Conservation (phyloP, 2,329 filamentous ascomycete genomes). For the Colletotrichum liriopes region DNA sequence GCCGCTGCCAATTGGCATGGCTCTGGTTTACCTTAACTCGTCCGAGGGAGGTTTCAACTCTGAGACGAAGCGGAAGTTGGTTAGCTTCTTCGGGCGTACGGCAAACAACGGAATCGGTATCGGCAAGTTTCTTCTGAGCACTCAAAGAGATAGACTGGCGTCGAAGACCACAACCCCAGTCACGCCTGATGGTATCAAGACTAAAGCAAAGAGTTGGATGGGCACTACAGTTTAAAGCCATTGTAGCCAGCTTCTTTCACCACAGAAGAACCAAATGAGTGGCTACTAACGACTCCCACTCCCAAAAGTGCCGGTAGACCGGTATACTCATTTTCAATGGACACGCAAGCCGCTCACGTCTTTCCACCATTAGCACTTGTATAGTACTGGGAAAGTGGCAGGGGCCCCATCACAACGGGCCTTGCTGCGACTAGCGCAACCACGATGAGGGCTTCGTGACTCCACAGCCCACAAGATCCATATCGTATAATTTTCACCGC, state of each 20-base stretch:
- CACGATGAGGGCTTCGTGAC: slow-evolving; percentile 19
- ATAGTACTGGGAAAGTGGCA: not conserved
- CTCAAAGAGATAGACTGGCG: slow-evolving; percentile 17
- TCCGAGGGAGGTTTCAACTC: slow-evolving; percentile 29
- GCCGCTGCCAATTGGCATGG: slow-evolving; percentile 42
- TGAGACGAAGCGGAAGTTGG: slow-evolving; percentile 30
- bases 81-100: slow-evolving; percentile 28
- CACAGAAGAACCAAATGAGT: not conserved
- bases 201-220: slow-evolving; percentile 31
- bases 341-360: not conserved
- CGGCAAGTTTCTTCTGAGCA: slow-evolving; percentile 37
- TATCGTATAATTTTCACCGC: not conserved
- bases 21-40: slow-evolving; percentile 41
- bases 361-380: not conserved
- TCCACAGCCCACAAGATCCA: slow-evolving; percentile 20
- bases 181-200: slow-evolving; percentile 9
- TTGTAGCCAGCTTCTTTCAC: not conserved
- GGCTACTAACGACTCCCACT: not conserved
- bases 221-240: not conserved
- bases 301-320: not conserved
- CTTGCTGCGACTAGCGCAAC: not conserved
- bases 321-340: not conserved
- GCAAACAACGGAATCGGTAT: slow-evolving; percentile 30
- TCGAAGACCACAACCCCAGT: not conserved
- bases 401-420: not conserved